Evolutionary conservation across 192 early-diverging fungal species (phyloP), one percentile per base, ranked within the genome.

Genomic region (Entomortierella parvispora): DNA sequence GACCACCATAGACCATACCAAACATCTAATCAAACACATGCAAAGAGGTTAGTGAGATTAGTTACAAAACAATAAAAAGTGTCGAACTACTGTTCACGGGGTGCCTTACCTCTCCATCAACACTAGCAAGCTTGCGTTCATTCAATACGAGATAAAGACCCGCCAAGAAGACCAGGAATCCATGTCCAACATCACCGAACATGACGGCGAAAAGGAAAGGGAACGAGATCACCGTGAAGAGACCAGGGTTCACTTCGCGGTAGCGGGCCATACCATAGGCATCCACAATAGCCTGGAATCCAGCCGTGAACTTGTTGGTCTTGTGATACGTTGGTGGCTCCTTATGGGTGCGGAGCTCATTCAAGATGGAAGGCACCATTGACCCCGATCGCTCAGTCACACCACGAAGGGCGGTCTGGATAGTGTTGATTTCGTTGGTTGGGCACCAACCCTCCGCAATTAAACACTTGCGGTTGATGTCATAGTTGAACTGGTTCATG

Each of bases 131-230:
- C 65, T 86, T 83, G 79, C 90, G 89, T 84, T 99, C 98, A 65
- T 93, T 90, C 34, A 84, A 40, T 53, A 92, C 88, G 71, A 99
- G 81, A 69, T 91, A 93, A 2, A 85, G 70, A 6, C 91, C 95
- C 62, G 81, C 71, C n/a, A 93, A 62, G 4, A 94, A 83, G 83
- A 99, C 87, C 46, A 99, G 64, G 37, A 95, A 75, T 28, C 96
- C 98, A 71, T 99, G 98, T 51, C 98, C 98, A 37, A 97, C 88
- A 82, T 99, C 98, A 62, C 98, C 98, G 87, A 99, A 99, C 98
- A 99, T 99, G 61, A 99, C 89, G 49, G 98, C 97, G 83, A 99
- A 99, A 58, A 99, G 81, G 80, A 99, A 99, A n/a, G 98, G 98
- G 86, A 99, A 99, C 0, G 95, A 96, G 45, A 99, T 97, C 14